A percentile compares a stretch with the other conserved stretches of the same genome.
Conservation (phyloP, 257 asterid genomes). For the Oldenlandia corymbosa region DNA sequence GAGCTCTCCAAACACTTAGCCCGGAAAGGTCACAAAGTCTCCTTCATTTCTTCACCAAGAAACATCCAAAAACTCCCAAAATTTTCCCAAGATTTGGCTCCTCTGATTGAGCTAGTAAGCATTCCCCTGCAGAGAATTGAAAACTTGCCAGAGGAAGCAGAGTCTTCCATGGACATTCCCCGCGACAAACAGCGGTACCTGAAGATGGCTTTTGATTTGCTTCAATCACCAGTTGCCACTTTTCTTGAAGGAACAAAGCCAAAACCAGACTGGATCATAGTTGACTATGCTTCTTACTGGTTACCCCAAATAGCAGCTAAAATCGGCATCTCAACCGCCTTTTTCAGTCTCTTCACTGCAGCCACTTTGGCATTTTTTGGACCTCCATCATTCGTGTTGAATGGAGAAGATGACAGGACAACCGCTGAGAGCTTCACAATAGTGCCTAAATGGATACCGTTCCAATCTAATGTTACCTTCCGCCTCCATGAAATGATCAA, state of each 20-base stretch:
- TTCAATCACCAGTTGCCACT: slow-evolving; percentile 35
- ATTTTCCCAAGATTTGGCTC: slow-evolving; percentile 43
- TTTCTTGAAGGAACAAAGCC: slow-evolving; percentile 50
- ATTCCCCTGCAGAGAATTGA: slow-evolving; percentile 48
- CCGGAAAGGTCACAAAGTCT: slow-evolving; percentile 52
- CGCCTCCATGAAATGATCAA: slow-evolving; percentile 55
- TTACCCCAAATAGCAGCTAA: slow-evolving; percentile 44
- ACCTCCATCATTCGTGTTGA: slow-evolving; percentile 40
- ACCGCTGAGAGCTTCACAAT: slow-evolving; percentile 51
- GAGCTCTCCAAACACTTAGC: slow-evolving; percentile 56
- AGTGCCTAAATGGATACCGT: slow-evolving; percentile 70
- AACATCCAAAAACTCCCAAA: slow-evolving; percentile 50
- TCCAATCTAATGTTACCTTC: slow-evolving; percentile 38
- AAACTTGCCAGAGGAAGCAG: slow-evolving; percentile 50
- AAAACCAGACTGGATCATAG: slow-evolving; percentile 73
- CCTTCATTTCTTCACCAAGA: slow-evolving; percentile 77
- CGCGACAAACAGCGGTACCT: slow-evolving; percentile 55
- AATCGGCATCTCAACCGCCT: slow-evolving; percentile 36
- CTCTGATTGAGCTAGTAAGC: slow-evolving; percentile 38
- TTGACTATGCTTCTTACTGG: slow-evolving; percentile 84
- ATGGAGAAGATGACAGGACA: slow-evolving; percentile 24
- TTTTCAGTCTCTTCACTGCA: slow-evolving; percentile 68
- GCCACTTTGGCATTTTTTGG: slow-evolving; percentile 66
- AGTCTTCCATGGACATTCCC: slow-evolving; percentile 88
- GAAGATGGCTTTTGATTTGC: slow-evolving; percentile 68